phyloP scores from a whole-genome alignment of 805 yeast species.

The Kazachstania taianensis region DNA sequence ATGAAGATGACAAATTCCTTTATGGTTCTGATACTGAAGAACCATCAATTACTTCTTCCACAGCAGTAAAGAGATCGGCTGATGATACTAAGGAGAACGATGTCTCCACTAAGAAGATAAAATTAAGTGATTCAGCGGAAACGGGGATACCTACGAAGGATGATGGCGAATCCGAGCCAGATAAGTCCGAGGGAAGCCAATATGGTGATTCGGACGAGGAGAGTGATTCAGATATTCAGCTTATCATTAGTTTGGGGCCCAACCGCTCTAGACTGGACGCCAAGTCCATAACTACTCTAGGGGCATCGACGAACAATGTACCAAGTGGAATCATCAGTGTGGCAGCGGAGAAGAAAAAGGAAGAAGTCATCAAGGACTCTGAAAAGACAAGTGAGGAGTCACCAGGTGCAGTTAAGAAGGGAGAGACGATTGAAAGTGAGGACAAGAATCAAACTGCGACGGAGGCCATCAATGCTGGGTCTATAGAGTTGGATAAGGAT shows the following conservation, averaged over 20 bases:
- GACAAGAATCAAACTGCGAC: constrained; percentile 3
- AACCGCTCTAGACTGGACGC: constrained; percentile 22
- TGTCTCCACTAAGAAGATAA: background rate
- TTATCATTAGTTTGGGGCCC: constrained; percentile 51
- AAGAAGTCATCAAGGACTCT: constrained; percentile 3
- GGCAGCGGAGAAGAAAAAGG: constrained; percentile 10
- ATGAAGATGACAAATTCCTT: constrained; percentile 28
- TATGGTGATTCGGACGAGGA: constrained; percentile 29
- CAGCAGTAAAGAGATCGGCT: constrained; percentile 2
- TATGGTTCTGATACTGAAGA: constrained; percentile 28
- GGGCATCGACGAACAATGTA: constrained; percentile 3
- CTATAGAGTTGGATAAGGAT: constrained; percentile 28
- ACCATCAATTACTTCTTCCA: constrained; percentile 5
- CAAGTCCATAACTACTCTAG: constrained; percentile 6
- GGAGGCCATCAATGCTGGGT: constrained; percentile 6
- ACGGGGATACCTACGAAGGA: constrained; percentile 1
- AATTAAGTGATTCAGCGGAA: constrained; percentile 4
- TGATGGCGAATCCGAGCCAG: background rate
- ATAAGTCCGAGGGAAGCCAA: constrained; percentile 1
- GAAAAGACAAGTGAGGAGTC: constrained; percentile 2
- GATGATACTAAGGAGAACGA: constrained; percentile 13
- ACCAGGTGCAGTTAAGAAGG: constrained; percentile 5
- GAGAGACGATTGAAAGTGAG: constrained; percentile 1
- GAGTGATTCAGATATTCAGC: constrained; percentile 59
- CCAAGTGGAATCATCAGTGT: constrained; percentile 6